Conservation (phyloP, 495 filamentous ascomycete species). For the Hypoxylon lienhwacheense region DNA sequence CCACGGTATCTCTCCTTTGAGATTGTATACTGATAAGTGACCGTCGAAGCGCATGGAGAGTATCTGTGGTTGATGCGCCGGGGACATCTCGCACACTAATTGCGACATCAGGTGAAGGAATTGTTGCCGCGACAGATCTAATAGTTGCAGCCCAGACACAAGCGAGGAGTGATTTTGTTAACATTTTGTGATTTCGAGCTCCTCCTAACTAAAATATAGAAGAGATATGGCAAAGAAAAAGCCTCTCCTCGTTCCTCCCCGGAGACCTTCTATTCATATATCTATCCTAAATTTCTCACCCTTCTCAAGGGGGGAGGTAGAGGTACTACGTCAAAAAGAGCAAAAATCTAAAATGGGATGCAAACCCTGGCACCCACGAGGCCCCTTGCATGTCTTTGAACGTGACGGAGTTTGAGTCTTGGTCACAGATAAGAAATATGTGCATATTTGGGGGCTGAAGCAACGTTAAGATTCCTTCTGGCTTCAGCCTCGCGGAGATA, state of each 20-base stretch:
- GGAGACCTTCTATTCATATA: constrained; percentile 10
- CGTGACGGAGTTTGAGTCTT: constrained; percentile 19
- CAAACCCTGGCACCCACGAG: constrained; percentile 2
- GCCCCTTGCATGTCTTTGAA: constrained; percentile 19
- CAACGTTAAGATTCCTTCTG: constrained; percentile 23
- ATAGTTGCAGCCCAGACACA: constrained; percentile 10
- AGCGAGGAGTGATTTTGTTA: constrained; percentile 2
- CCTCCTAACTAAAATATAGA: neutral
- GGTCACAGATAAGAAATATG: constrained; percentile 5
- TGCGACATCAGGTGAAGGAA: constrained; percentile 7
- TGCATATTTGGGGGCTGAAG: constrained; percentile 15
- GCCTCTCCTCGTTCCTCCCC: neutral
- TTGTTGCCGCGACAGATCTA: constrained; percentile 11
- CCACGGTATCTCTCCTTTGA: constrained; percentile 15
- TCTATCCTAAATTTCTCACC: constrained; percentile 6
- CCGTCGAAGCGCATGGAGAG: constrained; percentile 17
- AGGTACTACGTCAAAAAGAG: too few relatives aligned
- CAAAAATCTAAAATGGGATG: constrained; percentile 6
- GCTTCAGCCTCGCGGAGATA: constrained; percentile 21
- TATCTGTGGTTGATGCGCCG: constrained; percentile 21
- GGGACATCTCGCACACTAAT: constrained; percentile 16
- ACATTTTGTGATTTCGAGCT: constrained; percentile 14
- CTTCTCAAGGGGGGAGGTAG: neutral
- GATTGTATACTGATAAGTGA: constrained; percentile 13
- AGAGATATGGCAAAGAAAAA: neutral